phyloP scores from a whole-genome alignment of 495 filamentous ascomycete genomes.

The Cercophora scortea region DNA sequence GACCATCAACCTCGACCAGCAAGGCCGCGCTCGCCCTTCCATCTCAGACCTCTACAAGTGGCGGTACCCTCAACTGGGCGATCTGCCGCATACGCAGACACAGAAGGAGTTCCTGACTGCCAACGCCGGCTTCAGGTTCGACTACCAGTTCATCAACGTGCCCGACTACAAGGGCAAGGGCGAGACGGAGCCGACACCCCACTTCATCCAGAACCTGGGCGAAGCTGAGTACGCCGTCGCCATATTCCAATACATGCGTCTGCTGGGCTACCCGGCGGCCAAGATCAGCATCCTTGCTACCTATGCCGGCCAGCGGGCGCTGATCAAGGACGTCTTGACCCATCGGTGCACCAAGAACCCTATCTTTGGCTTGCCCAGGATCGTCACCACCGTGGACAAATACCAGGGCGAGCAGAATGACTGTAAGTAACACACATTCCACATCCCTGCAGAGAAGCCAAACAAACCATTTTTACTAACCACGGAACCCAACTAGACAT shows the following conservation, averaged over 20 bases:
- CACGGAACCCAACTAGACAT: conserved; percentile 51
- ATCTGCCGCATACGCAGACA: conserved; percentile 65
- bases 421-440: conserved; percentile 55
- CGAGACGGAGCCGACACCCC: conserved; percentile 84
- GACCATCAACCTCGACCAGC: conserved; percentile 80
- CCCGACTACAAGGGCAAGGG: conserved; percentile 87
- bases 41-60: conserved; percentile 90
- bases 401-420: conserved; percentile 99
- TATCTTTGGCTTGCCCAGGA: conserved; percentile 84
- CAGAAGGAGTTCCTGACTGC: conserved; percentile 66
- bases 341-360: conserved; percentile 76
- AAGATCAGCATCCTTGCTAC: conserved; percentile 88
- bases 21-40: conserved; percentile 78
- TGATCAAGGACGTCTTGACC: conserved; percentile 83
- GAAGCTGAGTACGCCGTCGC: conserved; percentile 97
- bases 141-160: conserved; percentile 97
- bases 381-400: conserved; percentile 92
- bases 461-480: conserved; percentile 6
- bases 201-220: conserved; percentile 95
- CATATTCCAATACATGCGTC: conserved; percentile 93
- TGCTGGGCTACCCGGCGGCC: conserved; percentile 88
- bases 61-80: conserved; percentile 77
- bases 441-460: too few species aligned
- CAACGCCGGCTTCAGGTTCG: conserved; percentile 87
- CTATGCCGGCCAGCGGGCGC: conserved; percentile 88